Conservation (phyloP, 768 basidiomycete genomes). For the Collybia mongolica region DNA sequence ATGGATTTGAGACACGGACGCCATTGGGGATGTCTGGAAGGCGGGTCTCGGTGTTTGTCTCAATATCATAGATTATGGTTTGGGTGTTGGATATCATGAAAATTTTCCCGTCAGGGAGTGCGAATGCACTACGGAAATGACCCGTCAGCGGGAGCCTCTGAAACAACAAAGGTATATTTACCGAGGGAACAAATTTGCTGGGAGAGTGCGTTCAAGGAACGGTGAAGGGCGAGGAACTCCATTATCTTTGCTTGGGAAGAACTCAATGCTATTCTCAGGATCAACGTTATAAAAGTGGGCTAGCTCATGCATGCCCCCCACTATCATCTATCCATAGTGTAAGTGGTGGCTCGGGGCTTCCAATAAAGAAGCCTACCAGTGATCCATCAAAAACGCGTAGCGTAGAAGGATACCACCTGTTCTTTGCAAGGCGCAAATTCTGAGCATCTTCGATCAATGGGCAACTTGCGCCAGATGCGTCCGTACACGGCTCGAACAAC, state of each 20-base stretch:
- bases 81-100: constrained; percentile 40
- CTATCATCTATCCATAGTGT: too few relatives aligned
- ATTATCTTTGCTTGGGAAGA: constrained; percentile 25
- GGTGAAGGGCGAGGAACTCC: constrained; percentile 26
- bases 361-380: constrained; percentile 31
- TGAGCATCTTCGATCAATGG: constrained; percentile 26
- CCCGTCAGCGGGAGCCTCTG: constrained; percentile 8
- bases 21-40: constrained; percentile 43
- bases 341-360: neutral
- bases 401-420: constrained; percentile 42
- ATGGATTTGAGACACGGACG: constrained; percentile 39
- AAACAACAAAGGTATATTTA: constrained; percentile 9
- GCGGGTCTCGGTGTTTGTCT: constrained; percentile 34
- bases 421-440: constrained; percentile 26
- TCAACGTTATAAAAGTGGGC: constrained; percentile 27
- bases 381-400: constrained; percentile 31
- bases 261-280: neutral
- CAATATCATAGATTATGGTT: constrained; percentile 41
- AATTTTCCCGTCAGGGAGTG: constrained; percentile 39
- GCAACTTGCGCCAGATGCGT: constrained; percentile 27
- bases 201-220: constrained; percentile 22
- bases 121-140: constrained; percentile 22
- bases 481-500: constrained; percentile 29
- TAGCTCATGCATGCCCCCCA: constrained; percentile 25
- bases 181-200: constrained; percentile 21